Evolutionary conservation across 768 basidiomycete species (phyloP).

Genomic region (Candolleomyces eurysporus): DNA sequence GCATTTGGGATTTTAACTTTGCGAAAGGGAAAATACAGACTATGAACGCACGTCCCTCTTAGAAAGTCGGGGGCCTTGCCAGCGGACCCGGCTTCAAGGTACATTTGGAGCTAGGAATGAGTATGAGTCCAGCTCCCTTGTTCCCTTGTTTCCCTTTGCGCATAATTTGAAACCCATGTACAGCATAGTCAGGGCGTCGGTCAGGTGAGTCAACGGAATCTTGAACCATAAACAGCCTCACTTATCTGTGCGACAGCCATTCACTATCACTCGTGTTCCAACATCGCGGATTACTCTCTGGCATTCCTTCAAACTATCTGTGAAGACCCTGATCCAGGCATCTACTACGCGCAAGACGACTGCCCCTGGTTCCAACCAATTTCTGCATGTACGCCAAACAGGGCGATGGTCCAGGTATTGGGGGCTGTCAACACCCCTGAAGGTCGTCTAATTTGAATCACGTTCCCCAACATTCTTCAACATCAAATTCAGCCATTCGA

Average conservation of each 20-base stretch:
- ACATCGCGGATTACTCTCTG: constrained; percentile 26
- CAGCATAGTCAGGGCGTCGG: too few relatives aligned
- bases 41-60: too few relatives aligned
- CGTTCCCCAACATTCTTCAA: constrained; percentile 37
- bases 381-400: constrained; percentile 9
- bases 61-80: too few relatives aligned
- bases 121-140: too few relatives aligned
- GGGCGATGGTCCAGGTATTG: constrained; percentile 14
- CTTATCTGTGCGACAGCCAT: constrained; percentile 25
- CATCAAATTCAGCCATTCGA: constrained; percentile 33
- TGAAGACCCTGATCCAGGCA: not conserved
- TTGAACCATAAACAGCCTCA: too few relatives aligned
- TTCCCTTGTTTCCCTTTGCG: too few relatives aligned
- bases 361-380: constrained; percentile 20
- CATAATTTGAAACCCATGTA: too few relatives aligned
- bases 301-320: constrained; percentile 13
- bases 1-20: too few relatives aligned
- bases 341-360: constrained; percentile 17
- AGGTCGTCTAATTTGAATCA: constrained; percentile 28
- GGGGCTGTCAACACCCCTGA: constrained; percentile 26
- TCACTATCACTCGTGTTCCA: constrained; percentile 27
- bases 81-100: too few relatives aligned
- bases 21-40: too few relatives aligned
- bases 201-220: too few relatives aligned
- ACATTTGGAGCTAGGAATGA: too few relatives aligned